A percentile compares a stretch with the other conserved stretches of the same genome.
Conservation (phyloP, 306 rosid species). For the Acacia crassicarpa region DNA sequence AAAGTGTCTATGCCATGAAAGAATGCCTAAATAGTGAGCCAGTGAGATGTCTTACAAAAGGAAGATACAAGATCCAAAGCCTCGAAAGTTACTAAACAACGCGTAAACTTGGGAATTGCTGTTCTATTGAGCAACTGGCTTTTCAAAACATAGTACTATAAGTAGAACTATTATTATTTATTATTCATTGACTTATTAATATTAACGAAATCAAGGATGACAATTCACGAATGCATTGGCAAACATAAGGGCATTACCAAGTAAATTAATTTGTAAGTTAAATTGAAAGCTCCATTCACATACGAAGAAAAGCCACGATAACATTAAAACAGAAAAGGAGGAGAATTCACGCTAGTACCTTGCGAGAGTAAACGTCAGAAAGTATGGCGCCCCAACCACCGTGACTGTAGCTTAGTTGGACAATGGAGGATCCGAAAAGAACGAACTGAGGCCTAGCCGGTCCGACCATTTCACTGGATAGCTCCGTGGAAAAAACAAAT, state of each 20-base stretch:
- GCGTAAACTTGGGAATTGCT: neutral
- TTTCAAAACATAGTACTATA: neutral
- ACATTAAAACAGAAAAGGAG: neutral
- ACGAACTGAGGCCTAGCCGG: constrained; percentile 78
- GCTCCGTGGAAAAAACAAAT: neutral
- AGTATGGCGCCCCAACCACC: constrained; percentile 93
- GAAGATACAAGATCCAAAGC: neutral
- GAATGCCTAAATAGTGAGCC: neutral
- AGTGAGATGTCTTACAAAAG: neutral
- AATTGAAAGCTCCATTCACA: neutral
- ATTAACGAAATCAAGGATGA: neutral
- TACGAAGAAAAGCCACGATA: neutral
- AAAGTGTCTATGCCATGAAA: neutral
- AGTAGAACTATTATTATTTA: neutral
- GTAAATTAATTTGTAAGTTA: neutral
- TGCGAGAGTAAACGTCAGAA: constrained; percentile 81
- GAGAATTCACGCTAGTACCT: constrained; percentile 24
- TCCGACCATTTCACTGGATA: constrained; percentile 59
- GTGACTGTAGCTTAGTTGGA: constrained; percentile 74
- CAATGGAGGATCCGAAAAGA: constrained; percentile 94
- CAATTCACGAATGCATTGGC: neutral
- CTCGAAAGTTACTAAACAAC: neutral
- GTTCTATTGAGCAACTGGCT: neutral
- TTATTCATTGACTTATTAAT: neutral
- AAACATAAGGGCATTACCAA: neutral